Evolutionary conservation across 805 yeast species (phyloP).

Genomic region (Starmerella lactis-condensi): DNA sequence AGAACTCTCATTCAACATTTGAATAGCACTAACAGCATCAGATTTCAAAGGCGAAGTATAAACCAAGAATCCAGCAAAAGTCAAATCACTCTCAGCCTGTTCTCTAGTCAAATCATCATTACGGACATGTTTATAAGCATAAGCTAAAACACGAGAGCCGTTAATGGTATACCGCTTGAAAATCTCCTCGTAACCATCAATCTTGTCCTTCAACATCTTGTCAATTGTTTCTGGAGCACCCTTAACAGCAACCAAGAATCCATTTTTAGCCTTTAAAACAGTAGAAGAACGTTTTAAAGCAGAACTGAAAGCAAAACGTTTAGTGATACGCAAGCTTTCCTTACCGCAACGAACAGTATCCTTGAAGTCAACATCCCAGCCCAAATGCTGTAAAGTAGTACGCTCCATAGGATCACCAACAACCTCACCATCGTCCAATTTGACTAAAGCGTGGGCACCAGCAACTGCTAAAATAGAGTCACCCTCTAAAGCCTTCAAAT

Average conservation of each 20-base stretch:
- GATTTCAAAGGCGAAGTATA: conserved; percentile 93
- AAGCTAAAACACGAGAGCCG: conserved; percentile 92
- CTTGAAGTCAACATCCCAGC: conserved; percentile 66
- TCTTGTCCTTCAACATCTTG: conserved; percentile 51
- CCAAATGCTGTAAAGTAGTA: conserved; percentile 74
- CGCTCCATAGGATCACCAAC: conserved; percentile 99
- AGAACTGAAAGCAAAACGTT: conserved; percentile 94
- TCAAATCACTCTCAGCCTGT: conserved; percentile 52
- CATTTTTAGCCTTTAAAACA: conserved; percentile 35
- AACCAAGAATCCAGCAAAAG: conserved; percentile 81
- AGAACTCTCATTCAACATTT: conserved; percentile 83
- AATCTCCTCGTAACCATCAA: conserved; percentile 62
- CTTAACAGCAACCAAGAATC: conserved; percentile 54
- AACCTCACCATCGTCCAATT: conserved; percentile 85
- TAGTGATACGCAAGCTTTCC: conserved; percentile 49
- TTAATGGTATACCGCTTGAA: conserved; percentile 83
- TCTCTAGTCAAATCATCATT: conserved; percentile 46
- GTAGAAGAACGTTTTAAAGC: conserved; percentile 90
- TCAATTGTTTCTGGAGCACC: conserved; percentile 97
- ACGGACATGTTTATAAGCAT: conserved; percentile 62
- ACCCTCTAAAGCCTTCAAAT: conserved; percentile 25
- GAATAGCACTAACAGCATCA: conserved; percentile 78
- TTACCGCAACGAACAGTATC: conserved; percentile 36
- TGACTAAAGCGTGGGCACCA: conserved; percentile 89
- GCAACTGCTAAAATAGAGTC: conserved; percentile 62